Evolutionary conservation across 73 alveolate species (phyloP).

Genomic region (Paramecium sonneborni): DNA sequence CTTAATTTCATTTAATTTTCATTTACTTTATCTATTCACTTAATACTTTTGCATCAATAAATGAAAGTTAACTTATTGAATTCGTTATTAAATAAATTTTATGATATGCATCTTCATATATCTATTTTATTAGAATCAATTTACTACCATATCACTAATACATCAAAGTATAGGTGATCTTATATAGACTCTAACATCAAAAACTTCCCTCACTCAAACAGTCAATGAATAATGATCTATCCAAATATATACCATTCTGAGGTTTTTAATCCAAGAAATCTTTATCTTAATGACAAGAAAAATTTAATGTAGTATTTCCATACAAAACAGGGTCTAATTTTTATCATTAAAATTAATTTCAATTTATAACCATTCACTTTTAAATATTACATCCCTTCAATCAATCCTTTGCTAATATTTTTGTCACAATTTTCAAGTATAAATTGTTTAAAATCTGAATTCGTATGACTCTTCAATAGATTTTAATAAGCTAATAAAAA

Average conservation of each 20-base stretch:
- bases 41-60: background rate
- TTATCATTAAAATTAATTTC: background rate
- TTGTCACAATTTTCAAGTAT: conserved; percentile 1
- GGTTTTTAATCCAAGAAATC: background rate
- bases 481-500: background rate
- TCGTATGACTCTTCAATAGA: background rate
- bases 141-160: background rate
- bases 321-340: background rate
- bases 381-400: background rate
- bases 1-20: background rate
- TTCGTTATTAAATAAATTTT: background rate
- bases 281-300: too few species aligned
- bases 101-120: background rate
- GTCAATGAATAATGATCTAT: background rate
- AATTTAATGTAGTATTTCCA: background rate
- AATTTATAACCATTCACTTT: background rate
- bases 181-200: background rate
- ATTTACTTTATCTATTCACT: background rate
- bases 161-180: background rate
- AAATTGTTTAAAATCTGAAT: background rate
- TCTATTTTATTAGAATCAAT: background rate
- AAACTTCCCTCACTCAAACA: background rate
- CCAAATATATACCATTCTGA: background rate
- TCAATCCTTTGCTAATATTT: background rate
- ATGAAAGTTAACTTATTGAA: background rate